Evolutionary conservation across 768 basidiomycete genomes (phyloP), one percentile per base, ranked within the genome.

Genomic region (Boletus sp.): DNA sequence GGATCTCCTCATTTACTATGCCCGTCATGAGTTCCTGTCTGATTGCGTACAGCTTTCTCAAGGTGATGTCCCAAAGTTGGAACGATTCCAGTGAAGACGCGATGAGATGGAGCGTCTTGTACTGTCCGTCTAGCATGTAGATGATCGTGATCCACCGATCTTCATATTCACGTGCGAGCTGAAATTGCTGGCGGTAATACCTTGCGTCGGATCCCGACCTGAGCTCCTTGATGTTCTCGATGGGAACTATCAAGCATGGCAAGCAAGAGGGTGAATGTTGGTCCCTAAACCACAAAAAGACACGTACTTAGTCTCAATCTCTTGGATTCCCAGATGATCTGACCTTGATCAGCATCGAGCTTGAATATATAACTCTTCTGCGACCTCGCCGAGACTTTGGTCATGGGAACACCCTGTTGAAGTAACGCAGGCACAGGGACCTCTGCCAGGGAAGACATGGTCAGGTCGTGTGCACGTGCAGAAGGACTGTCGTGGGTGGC

Each of bases 191-290:
- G 50, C 86, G 83, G 65, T 90, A 86, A 67, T 86, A 84, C 19
- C 80, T 76, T 2, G 88, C 84, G 32, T 90, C 84, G 5, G 79
- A 64, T 14, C 87, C 89, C 0, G 84, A 78, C 15, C 94, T 86
- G 30, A 97, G 80, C 66, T 96, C 94, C 51, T 90, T 88, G 70
- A 97, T 90, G 60, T 82, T 79, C 66, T 91, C 91, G 63, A 97
- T 85, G 1, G 87, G 83, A 42, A 96, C 94, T 95, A 55, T 40
- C 19, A 25, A 46, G 53, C 43, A 53, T 23, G 13, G n/a, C 29
- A 29, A 21, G 21, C 2, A 40, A 29, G 10, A 13, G 3, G 39
- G 30, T 47, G 32, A 56, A 42, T 15, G 25, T 30, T 10, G 21
- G 40, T 23, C n/a, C 14, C 11, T 13, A 4, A 25, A 8, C 44